phyloP scores from a whole-genome alignment of 2,329 filamentous ascomycete genomes.

The Pseudocercospora crystallina region DNA sequence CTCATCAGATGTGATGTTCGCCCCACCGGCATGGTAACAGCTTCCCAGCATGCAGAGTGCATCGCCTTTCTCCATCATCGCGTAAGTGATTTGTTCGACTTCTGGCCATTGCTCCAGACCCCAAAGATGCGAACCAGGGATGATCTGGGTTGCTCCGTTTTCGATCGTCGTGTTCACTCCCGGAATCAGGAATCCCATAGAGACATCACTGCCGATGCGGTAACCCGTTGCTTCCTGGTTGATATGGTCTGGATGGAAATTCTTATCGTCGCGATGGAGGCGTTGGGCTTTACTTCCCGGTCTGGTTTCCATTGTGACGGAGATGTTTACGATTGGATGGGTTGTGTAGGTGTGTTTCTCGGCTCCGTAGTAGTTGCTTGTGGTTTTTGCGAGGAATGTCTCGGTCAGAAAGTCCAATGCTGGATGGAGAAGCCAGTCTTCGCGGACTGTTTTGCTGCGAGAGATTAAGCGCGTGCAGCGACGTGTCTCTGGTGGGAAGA shows the following conservation, averaged over 20 bases:
- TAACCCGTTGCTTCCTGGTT: slow-evolving; percentile 1
- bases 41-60: neutral
- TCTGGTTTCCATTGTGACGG: neutral
- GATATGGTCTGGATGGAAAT: slow-evolving; percentile 2
- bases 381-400: slow-evolving; percentile 1
- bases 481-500: slow-evolving; percentile 1
- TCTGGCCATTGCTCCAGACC: slow-evolving; percentile 1
- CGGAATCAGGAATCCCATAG: neutral
- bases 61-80: slow-evolving; percentile 2
- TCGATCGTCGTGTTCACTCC: slow-evolving; percentile 1
- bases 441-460: slow-evolving; percentile 1
- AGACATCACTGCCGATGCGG: neutral
- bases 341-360: slow-evolving; percentile 4
- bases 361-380: slow-evolving; percentile 1
- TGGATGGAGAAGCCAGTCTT: slow-evolving; percentile 1
- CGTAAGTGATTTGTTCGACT: slow-evolving; percentile 2
- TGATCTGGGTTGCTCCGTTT: slow-evolving; percentile 5
- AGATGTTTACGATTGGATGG: slow-evolving; percentile 1
- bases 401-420: neutral
- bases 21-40: slow-evolving; percentile 1
- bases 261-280: slow-evolving; percentile 4
- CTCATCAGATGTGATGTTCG: neutral
- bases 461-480: slow-evolving; percentile 1
- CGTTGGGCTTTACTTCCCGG: neutral
- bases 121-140: slow-evolving; percentile 1